Evolutionary conservation across 116 monocot species (phyloP), one percentile per base, ranked within the genome.

Genomic region (Papilionanthe hybrid): DNA sequence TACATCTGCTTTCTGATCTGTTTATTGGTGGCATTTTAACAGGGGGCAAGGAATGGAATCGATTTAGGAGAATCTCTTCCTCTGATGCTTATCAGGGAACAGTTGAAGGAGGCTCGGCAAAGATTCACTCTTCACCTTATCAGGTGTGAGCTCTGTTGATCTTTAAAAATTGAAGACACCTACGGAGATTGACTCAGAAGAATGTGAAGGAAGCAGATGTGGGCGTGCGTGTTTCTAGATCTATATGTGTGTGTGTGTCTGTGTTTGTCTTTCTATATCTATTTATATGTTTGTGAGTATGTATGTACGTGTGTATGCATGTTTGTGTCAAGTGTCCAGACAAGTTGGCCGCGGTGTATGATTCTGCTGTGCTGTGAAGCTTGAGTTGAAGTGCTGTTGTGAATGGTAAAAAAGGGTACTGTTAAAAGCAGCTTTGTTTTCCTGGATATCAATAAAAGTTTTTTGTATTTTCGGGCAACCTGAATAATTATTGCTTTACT

Each of bases 11-110:
- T 65, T 65, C 20, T 63, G 18, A 20, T 65, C 23, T 25, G 65
- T 65, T 20, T 25, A 3, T 23, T 20, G 23, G 17, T n/a, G 9
- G 9, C 65, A 25, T 65, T 55, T 55, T 5, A 25, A 22, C 27
- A 65, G 80, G 90, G 29, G 81, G 82, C 30, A 92, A 83, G 76
- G 89, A 92, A 55, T 86, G 90, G 89, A 87, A 89, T 77, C 82
- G 89, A 48, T 86, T 89, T 53, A 78, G 93, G 67, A 81, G 93
- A 83, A 87, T 83, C 42, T 90, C 93, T 4, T 79, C 76, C 63
- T 93, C 90, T 0, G 86, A 88, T 75, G 85, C 84, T 15, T 88
- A 81, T 66, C 86, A 82, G 29, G 79, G 83, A 77, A 81, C 29
- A 65, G 47, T 57, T 12, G 77, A 72, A 41, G 55, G 55, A 56